Evolutionary conservation across 331 rosid species (phyloP).

Genomic region (Cydonia oblonga): DNA sequence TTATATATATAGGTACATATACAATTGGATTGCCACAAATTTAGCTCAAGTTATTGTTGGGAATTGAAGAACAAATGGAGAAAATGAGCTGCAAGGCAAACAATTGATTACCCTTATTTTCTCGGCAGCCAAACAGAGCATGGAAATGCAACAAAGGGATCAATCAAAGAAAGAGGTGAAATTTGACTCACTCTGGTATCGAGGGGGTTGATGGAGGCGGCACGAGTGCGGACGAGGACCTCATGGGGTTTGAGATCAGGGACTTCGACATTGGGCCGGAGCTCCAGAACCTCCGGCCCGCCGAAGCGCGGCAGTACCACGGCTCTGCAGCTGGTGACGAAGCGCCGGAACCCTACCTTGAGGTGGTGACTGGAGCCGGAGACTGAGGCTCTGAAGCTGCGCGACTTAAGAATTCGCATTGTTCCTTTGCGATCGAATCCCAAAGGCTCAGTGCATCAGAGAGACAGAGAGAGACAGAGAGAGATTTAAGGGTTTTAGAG

Average conservation of each 20-base stretch:
- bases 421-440: background rate
- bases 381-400: background rate
- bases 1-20: too few relatives aligned
- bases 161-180: background rate
- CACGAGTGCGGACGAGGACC: constrained; percentile 77
- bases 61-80: background rate
- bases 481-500: background rate
- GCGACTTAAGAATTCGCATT: constrained; percentile 38
- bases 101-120: background rate
- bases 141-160: background rate
- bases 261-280: constrained; percentile 37
- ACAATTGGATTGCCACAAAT: background rate
- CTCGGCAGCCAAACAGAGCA: background rate
- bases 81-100: background rate
- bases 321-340: constrained; percentile 57
- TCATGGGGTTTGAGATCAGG: constrained; percentile 59
- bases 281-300: constrained; percentile 58
- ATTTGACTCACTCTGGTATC: constrained; percentile 59
- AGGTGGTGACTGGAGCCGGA: background rate
- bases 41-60: background rate
- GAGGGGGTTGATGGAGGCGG: constrained; percentile 75
- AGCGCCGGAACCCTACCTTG: constrained; percentile 8
- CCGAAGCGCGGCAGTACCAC: constrained; percentile 69
- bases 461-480: background rate
- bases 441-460: background rate